Base-by-base conservation (phyloP, 2,329 filamentous ascomycete species). In the Sarocladium oryzae region DNA sequence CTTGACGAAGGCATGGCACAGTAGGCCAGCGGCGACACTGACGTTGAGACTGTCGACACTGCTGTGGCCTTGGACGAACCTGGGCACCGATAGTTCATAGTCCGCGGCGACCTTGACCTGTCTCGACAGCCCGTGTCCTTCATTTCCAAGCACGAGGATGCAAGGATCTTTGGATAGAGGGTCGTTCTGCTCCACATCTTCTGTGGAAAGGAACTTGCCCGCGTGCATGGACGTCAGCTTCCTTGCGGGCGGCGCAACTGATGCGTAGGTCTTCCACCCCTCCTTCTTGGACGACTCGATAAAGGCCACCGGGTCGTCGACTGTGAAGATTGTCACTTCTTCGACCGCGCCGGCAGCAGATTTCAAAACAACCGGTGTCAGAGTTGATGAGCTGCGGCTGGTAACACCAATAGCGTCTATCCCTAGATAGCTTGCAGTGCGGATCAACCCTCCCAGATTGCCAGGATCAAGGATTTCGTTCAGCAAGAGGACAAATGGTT, bases 31-130 rank as follows among this genome's bases (percentile, higher is more conserved):
- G 1, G 93, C 92, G 18, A 95, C 91, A 62, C 88, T 89, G 35
- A 97, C 93, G 64, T 99, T 97, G 65, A 99, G 70, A 66, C 90
- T 96, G 67, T 97, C 92, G 2, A 99, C 82, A 63, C 57, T 82
- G 64, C 61, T 78, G 43, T 9, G 7, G 63, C 60, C 73, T 55
- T 62, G 70, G 37, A 67, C 76, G 56, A 66, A 78, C 65, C 65
- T 79, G 57, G 76, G 77, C 51, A 99, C 88, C 6, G 84, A 80
- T 4, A 85, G 60, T 57, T 84, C 75, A 26, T 73, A 74, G 57
- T 95, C 82, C 0, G 88, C 85, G 52, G 80, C 75, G 37, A 77
- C 79, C 57, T 80, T 81, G 54, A 93, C 68, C 52, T 77, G 74
- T 50, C 74, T 72, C n/a, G 79, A 73, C 41, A 96, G 67, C 1